These are phyloP conservation scores for Dictyostelium intermedium DNA, from an alignment of 78 protist species.

Conservation along the genomic window DNA sequence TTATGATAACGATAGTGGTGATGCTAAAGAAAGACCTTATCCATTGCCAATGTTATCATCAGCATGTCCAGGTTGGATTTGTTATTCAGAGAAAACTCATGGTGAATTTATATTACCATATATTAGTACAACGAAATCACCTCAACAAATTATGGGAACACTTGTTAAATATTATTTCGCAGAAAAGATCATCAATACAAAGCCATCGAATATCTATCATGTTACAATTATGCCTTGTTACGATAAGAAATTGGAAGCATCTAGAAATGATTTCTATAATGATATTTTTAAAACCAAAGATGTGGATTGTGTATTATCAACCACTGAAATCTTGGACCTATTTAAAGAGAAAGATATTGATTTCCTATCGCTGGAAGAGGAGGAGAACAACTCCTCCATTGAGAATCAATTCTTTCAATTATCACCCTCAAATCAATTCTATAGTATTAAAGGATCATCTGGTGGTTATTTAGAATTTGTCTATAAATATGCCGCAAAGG, in stretches of 20 bases:
- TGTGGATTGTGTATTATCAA: constrained; percentile 88
- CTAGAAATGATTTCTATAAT: constrained; percentile 90
- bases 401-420: background rate
- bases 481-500: constrained; percentile 82
- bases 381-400: too few relatives aligned
- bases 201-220: constrained; percentile 85
- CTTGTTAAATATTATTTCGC: constrained; percentile 86
- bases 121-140: constrained; percentile 90
- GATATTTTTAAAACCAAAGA: constrained; percentile 64
- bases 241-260: constrained; percentile 97
- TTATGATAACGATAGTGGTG: background rate
- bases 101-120: constrained; percentile 87
- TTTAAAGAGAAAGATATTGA: constrained; percentile 56
- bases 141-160: constrained; percentile 96
- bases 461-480: constrained; percentile 91
- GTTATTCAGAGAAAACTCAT: constrained; percentile 97
- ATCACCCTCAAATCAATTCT: background rate
- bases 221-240: constrained; percentile 98
- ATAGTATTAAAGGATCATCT: constrained; percentile 79
- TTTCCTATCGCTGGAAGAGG: constrained; percentile 18
- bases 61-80: constrained; percentile 97
- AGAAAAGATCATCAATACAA: background rate
- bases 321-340: constrained; percentile 88
- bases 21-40: background rate
- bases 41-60: constrained; percentile 89